phyloP scores from a whole-genome alignment of 202 grass and related monocot genomes.

The Zizania palustris region DNA sequence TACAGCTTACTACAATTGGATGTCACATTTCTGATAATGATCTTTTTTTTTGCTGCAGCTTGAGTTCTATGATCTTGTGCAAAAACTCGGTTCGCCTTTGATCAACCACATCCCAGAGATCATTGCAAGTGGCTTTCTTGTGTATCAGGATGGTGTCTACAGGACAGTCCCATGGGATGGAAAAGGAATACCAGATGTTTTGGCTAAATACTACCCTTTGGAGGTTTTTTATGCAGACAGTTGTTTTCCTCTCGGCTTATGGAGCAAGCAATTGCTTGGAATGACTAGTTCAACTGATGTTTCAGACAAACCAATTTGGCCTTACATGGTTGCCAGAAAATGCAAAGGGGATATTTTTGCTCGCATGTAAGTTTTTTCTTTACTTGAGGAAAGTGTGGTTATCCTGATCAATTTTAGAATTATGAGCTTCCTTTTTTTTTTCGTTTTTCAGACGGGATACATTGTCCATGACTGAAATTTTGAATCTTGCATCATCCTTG shows the following conservation, averaged over 20 bases:
- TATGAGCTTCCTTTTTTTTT: conserved; percentile 15
- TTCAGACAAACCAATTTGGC: conserved; percentile 68
- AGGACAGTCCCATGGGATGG: conserved; percentile 86
- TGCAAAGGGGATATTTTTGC: conserved; percentile 96
- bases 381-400: conserved; percentile 12
- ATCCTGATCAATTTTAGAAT: conserved; percentile 28
- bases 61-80: conserved; percentile 83
- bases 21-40: conserved; percentile 38
- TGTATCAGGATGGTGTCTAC: conserved; percentile 55
- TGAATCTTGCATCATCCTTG: conserved; percentile 88
- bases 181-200: conserved; percentile 72
- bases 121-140: conserved; percentile 90
- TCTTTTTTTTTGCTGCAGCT: conserved; percentile 57
- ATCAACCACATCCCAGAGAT: conserved; percentile 81
- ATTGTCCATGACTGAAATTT: conserved; percentile 67
- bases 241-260: conserved; percentile 83
- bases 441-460: conserved; percentile 72
- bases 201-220: conserved; percentile 57
- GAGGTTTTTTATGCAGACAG: conserved; percentile 42
- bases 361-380: conserved; percentile 63
- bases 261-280: conserved; percentile 71
- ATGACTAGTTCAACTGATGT: conserved; percentile 44
- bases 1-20: conserved; percentile 18
- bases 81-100: conserved; percentile 63
- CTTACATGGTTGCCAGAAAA: conserved; percentile 91